phyloP scores from a whole-genome alignment of 2,329 filamentous ascomycete genomes.

The Claviceps africana region DNA sequence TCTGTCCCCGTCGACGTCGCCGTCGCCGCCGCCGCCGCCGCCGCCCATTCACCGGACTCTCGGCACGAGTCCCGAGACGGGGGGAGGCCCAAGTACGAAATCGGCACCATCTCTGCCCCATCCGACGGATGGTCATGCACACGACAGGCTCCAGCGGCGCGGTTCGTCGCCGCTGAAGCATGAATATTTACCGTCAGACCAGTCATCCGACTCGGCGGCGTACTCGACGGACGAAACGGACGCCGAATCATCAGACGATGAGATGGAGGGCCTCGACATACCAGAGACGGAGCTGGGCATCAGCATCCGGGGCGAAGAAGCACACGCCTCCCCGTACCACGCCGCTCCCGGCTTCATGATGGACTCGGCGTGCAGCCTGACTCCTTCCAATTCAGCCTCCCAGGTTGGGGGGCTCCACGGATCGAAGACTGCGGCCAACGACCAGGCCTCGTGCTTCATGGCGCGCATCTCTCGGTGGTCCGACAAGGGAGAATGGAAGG shows the following conservation, averaged over 20 bases:
- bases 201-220: slow-evolving; percentile 41
- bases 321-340: slow-evolving; percentile 19
- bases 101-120: slow-evolving; percentile 11
- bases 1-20: no score
- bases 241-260: slow-evolving; percentile 35
- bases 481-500: slow-evolving; percentile 46
- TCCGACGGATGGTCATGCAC: slow-evolving; percentile 27
- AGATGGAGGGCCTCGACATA: slow-evolving; percentile 46
- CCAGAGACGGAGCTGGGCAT: slow-evolving; percentile 45
- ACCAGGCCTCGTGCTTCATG: slow-evolving; percentile 32
- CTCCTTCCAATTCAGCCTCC: slow-evolving; percentile 70
- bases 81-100: slow-evolving; percentile 1
- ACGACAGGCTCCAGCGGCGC: slow-evolving; percentile 45
- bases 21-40: slow-evolving; percentile 42
- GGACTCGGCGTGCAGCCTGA: slow-evolving; percentile 46
- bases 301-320: slow-evolving; percentile 34
- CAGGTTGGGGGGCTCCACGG: slow-evolving; percentile 52
- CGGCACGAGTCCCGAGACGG: slow-evolving; percentile 20
- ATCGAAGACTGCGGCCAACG: slow-evolving; percentile 21
- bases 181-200: slow-evolving; percentile 79
- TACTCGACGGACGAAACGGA: slow-evolving; percentile 38
- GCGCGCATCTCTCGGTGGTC: slow-evolving; percentile 50
- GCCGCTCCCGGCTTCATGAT: slow-evolving; percentile 22
- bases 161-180: slow-evolving; percentile 92
- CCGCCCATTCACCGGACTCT: slow-evolving; percentile 38